phyloP scores from a whole-genome alignment of 2,329 filamentous ascomycete species.

The Fusarium sambucinum region DNA sequence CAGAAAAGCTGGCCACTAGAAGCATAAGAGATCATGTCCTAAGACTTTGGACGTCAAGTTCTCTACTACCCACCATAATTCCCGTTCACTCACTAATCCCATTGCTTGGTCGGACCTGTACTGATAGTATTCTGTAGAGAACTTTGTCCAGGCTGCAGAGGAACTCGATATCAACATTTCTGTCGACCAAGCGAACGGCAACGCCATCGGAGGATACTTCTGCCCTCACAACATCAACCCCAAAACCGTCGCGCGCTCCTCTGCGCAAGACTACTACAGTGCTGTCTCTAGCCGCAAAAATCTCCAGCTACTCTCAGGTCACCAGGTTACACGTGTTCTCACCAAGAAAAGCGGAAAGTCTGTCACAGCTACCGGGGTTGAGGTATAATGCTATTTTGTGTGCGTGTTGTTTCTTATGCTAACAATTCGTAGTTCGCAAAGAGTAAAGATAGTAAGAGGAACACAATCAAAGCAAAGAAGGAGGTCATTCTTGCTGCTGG shows the following conservation, averaged over 20 bases:
- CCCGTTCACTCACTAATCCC: accelerated
- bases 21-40: no score
- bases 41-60: no score
- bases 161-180: conserved; percentile 32
- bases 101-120: accelerated
- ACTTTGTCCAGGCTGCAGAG: conserved; percentile 18
- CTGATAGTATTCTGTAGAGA: conserved; percentile 17
- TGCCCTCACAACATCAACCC: conserved; percentile 38
- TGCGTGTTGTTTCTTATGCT: accelerated
- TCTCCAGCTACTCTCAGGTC: conserved; percentile 24
- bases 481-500: conserved; percentile 60
- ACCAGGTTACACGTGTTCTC: conserved; percentile 38
- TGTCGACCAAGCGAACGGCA: conserved; percentile 37
- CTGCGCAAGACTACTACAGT: conserved; percentile 39
- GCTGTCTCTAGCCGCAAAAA: conserved; percentile 26
- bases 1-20: no score
- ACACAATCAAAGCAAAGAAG: conserved; percentile 40
- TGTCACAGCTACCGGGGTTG: conserved; percentile 31
- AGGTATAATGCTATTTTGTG: conserved; percentile 10
- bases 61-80: no score
- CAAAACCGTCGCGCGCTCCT: conserved; percentile 27
- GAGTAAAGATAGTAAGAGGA: not conserved
- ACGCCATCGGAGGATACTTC: conserved; percentile 38
- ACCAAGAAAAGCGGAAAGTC: conserved; percentile 21
- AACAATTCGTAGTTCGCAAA: conserved; percentile 11